Percentiles rank a stretch among this genome's conserved stretches.
phyloP scores from a whole-genome alignment of 495 filamentous ascomycete species.

The Letharia lupina region DNA sequence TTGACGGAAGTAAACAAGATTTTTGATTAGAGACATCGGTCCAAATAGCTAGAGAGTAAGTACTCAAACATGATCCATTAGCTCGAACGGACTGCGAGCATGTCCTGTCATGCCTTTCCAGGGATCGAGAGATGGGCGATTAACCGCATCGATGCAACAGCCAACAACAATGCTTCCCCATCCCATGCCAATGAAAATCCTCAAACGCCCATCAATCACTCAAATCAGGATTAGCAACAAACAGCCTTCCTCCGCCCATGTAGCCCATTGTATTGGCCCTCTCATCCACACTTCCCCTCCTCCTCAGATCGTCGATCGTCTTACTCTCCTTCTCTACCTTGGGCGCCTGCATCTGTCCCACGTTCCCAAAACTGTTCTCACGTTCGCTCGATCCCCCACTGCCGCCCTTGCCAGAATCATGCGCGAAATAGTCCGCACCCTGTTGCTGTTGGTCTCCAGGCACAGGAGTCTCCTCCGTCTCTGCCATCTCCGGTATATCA shows the following conservation, averaged over 20 bases:
- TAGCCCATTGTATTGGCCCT: slow-evolving; percentile 59
- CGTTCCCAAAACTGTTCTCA: slow-evolving; percentile 48
- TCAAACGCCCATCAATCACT: slow-evolving; percentile 44
- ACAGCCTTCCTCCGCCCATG: slow-evolving; percentile 70
- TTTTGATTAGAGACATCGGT: not conserved
- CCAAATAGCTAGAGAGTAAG: not conserved
- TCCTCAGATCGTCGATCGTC: slow-evolving; percentile 64
- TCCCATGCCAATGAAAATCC: slow-evolving; percentile 1
- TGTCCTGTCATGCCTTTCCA: slow-evolving; percentile 10
- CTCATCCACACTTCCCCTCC: slow-evolving; percentile 91
- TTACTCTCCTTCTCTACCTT: slow-evolving; percentile 47
- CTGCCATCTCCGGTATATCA: slow-evolving; percentile 42
- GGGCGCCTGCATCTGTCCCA: slow-evolving; percentile 46
- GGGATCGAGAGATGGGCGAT: slow-evolving; percentile 10
- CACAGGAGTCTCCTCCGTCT: slow-evolving; percentile 46
- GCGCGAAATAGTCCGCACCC: slow-evolving; percentile 39
- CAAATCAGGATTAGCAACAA: slow-evolving; percentile 88
- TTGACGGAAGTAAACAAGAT: not conserved
- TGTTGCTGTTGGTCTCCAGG: slow-evolving; percentile 34
- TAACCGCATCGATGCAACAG: slow-evolving; percentile 8
- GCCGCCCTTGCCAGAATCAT: slow-evolving; percentile 28
- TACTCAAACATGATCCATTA: not conserved
- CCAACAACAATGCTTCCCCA: slow-evolving; percentile 5
- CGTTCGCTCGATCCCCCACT: slow-evolving; percentile 38
- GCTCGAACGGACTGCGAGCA: not conserved